Conservation (phyloP, 1,139 yeast genomes). For the Ogataea hybrid region DNA sequence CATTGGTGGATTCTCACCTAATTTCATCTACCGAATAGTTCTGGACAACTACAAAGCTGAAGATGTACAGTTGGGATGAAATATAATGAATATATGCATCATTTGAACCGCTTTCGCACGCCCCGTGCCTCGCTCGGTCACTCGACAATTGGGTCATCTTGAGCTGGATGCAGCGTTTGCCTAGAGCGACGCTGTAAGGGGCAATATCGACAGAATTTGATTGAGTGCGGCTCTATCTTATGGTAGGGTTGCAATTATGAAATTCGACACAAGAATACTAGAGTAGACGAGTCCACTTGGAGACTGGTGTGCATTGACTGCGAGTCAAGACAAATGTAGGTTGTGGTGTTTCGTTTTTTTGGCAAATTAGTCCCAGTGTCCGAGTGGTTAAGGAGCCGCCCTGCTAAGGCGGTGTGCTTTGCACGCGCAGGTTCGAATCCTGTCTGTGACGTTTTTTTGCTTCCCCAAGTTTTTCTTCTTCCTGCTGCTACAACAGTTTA, state of each 20-base stretch:
- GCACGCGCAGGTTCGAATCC: constrained; percentile 91
- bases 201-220: constrained; percentile 55
- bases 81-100: constrained; percentile 6
- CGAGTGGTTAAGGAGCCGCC: constrained; percentile 69
- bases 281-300: too few species aligned
- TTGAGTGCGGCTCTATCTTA: constrained; percentile 78
- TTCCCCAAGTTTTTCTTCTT: background rate
- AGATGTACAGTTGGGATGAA: constrained; percentile 59
- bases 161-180: constrained; percentile 46
- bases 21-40: constrained; percentile 91
- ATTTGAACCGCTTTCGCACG: background rate
- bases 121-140: constrained; percentile 76
- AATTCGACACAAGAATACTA: constrained; percentile 44
- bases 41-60: constrained; percentile 90
- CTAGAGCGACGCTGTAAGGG: constrained; percentile 39
- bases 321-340: background rate
- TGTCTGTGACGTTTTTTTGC: constrained; percentile 69
- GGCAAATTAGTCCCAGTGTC: constrained; percentile 45
- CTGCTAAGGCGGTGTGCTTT: constrained; percentile 79
- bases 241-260: constrained; percentile 74
- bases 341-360: background rate
- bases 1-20: constrained; percentile 95
- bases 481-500: too few species aligned
- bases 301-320: background rate
- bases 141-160: constrained; percentile 41